A percentile compares a stretch with the other conserved stretches of the same genome.
Evolutionary conservation across 176 grass and related monocot genomes (phyloP).

Genomic region (Cocos nucifera): DNA sequence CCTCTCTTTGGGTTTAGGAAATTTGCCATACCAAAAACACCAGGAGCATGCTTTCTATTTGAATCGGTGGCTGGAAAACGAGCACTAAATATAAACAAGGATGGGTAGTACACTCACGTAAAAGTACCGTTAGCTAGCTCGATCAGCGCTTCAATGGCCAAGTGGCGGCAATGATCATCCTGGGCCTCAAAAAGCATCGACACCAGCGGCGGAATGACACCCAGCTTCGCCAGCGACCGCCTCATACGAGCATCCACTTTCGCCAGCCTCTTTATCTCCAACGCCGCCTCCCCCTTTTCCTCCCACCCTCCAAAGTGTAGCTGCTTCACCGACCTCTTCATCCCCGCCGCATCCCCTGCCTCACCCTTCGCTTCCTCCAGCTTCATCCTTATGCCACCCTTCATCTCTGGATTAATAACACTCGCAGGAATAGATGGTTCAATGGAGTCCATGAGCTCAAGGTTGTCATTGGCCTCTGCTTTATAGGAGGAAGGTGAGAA

Average conservation of each 20-base stretch:
- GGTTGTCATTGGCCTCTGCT: not conserved
- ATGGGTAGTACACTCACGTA: slow-evolving; percentile 35
- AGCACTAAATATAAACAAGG: no score
- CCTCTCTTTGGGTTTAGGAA: no score
- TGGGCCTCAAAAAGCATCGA: slow-evolving; percentile 25
- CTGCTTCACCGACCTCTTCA: slow-evolving; percentile 33
- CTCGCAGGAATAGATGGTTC: not conserved
- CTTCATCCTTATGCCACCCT: not conserved
- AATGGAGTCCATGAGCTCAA: no score
- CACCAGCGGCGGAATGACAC: slow-evolving; percentile 45
- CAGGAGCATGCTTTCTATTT: no score
- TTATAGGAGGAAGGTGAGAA: not conserved
- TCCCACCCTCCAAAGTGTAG: slow-evolving; percentile 38
- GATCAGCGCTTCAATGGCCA: slow-evolving; percentile 33
- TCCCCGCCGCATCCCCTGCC: not conserved
- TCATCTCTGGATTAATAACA: not conserved
- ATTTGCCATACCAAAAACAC: no score
- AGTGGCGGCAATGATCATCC: not conserved
- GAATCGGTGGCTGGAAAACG: no score
- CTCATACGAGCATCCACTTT: slow-evolving; percentile 23
- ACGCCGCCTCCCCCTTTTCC: slow-evolving; percentile 35
- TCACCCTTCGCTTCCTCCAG: not conserved
- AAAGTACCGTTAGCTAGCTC: slow-evolving; percentile 47
- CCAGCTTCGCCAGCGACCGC: slow-evolving; percentile 45
- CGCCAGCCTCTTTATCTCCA: slow-evolving; percentile 35